Evolutionary conservation across 176 grass and related monocot species (phyloP).

Genomic region (Areca catechu): DNA sequence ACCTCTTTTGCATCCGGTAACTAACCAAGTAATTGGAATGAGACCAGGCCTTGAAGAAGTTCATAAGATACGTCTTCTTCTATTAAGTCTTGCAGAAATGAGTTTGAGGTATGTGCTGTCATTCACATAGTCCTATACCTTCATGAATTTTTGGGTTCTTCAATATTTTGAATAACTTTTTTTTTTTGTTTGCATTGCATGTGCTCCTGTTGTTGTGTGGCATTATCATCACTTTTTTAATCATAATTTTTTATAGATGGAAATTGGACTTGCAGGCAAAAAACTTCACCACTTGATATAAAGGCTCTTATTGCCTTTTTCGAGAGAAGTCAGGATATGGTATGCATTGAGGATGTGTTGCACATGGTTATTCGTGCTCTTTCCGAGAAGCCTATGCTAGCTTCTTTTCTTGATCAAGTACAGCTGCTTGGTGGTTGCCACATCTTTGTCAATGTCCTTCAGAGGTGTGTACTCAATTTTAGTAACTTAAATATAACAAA

Average conservation of each 20-base stretch:
- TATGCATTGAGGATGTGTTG: slow-evolving; percentile 86
- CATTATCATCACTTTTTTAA: slow-evolving; percentile 2
- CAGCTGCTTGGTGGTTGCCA: slow-evolving; percentile 83
- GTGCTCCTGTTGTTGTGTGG: slow-evolving; percentile 3
- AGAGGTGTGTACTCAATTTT: slow-evolving; percentile 45
- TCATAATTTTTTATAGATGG: not conserved
- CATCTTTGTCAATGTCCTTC: slow-evolving; percentile 89
- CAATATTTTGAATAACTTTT: not conserved
- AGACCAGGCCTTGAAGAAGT: slow-evolving; percentile 69
- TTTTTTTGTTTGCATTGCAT: not conserved
- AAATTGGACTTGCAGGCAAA: slow-evolving; percentile 51
- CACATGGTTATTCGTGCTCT: slow-evolving; percentile 85
- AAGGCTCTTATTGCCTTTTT: slow-evolving; percentile 83
- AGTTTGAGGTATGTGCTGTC: slow-evolving; percentile 50
- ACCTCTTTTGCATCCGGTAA: slow-evolving; percentile 50
- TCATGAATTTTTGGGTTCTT: not conserved
- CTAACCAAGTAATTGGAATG: slow-evolving; percentile 56
- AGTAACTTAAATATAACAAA: not conserved
- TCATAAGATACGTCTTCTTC: slow-evolving; percentile 74
- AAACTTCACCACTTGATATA: slow-evolving; percentile 70
- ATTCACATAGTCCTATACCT: not conserved
- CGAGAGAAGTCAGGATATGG: slow-evolving; percentile 95
- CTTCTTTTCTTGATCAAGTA: slow-evolving; percentile 79
- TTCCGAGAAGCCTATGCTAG: slow-evolving; percentile 58
- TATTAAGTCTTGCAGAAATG: slow-evolving; percentile 96